Evolutionary conservation across 257 asterid genomes (phyloP), one percentile per base, ranked within the genome.

Genomic region (Solanum pimpinellifolium): DNA sequence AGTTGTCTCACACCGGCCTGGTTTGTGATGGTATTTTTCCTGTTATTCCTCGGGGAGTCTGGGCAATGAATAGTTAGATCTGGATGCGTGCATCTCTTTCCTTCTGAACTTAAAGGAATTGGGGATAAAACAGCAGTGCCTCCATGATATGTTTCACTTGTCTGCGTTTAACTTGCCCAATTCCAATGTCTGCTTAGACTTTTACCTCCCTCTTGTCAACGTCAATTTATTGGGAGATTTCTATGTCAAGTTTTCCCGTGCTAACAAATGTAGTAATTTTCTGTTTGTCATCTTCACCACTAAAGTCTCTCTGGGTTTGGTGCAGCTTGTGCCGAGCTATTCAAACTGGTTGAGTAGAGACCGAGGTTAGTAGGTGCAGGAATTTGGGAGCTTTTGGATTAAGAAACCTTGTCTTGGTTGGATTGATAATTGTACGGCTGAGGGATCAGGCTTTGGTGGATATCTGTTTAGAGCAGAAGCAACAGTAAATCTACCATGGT

Each of bases 261-360:
- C 46, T 81, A 49, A 52, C 85, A 49, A 81, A 49, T 81, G 46
- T 81, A 2, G 21, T 20, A 52, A 20, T 52, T 81, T 52, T 81
- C 85, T 81, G 70, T 49, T 49, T 81, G 6, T 49, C 44, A 49
- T 18, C 69, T 81, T 49, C 31, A 18, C 46, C 14, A 49, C 46
- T 60, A 21, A 60, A 18, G 42, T 16, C 11, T 47, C 7, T 46
- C 6, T 77, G 85, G 85, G 29, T 81, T 47, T 80, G 68, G 18
- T 80, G 85, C 85, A 94, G 98, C 95, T 88, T 90, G 96, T 94
- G 98, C 94, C 94, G 87, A 92, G 97, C 90, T 92, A 93, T 89
- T 90, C 93, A 83, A 96, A 89, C 90, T 89, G 93, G 91, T 91
- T 89, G 88, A 89, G 85, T 91, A 93, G 91, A 94, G 92, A 89